Evolutionary conservation across 495 filamentous ascomycete species (phyloP).

Genomic region (Aspergillus wentii): DNA sequence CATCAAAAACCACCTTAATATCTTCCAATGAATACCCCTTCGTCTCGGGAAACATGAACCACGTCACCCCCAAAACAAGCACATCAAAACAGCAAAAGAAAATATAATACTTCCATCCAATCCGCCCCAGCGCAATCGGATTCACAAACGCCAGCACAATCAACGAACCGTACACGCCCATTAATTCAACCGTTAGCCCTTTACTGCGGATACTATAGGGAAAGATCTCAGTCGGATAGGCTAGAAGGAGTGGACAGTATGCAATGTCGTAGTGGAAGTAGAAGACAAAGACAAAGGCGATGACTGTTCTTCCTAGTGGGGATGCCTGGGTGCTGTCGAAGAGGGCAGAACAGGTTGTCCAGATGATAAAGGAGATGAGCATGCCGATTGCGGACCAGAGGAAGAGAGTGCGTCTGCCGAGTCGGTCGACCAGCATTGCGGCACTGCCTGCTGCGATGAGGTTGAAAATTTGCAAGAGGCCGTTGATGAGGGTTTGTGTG

Average conservation of each 20-base stretch:
- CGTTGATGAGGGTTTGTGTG: conserved; percentile 25
- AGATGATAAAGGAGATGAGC: conserved; percentile 52
- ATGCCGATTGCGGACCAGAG: conserved; percentile 50
- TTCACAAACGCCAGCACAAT: conserved; percentile 56
- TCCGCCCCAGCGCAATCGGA: conserved; percentile 51
- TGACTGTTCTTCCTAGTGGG: conserved; percentile 42
- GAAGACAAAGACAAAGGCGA: conserved; percentile 59
- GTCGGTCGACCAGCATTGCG: conserved; percentile 50
- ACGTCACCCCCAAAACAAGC: conserved; percentile 50
- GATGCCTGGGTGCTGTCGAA: conserved; percentile 41
- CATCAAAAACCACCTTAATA: conserved; percentile 55
- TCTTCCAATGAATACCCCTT: conserved; percentile 59
- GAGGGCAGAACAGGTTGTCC: conserved; percentile 47
- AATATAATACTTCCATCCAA: conserved; percentile 55
- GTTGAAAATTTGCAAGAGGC: conserved; percentile 22
- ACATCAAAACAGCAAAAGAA: conserved; percentile 55
- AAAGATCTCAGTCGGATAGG: conserved; percentile 59
- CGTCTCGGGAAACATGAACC: conserved; percentile 61
- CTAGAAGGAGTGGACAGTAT: conserved; percentile 53
- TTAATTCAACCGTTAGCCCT: conserved; percentile 50
- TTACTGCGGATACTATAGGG: conserved; percentile 61
- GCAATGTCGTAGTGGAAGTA: conserved; percentile 50
- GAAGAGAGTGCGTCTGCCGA: conserved; percentile 54
- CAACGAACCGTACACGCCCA: conserved; percentile 27
- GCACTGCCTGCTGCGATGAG: conserved; percentile 47